Evolutionary conservation across 2,329 filamentous ascomycete genomes (phyloP), one percentile per base, ranked within the genome.

Genomic region (Colletotrichum higginsianum): DNA sequence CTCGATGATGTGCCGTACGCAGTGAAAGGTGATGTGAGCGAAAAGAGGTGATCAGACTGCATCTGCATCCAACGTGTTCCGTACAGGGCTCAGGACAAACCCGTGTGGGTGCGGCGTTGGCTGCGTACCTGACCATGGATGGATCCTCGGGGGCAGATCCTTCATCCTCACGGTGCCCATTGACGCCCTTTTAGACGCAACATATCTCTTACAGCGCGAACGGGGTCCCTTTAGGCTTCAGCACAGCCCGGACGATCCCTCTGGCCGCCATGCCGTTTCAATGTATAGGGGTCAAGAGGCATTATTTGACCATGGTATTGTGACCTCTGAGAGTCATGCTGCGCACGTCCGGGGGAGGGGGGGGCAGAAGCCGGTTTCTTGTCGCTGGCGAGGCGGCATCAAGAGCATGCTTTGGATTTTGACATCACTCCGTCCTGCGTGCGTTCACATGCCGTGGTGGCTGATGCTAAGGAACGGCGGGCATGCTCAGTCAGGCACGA

Each of bases 21-120:
- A 52, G 49, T 30, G 21, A 63, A 21, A 26, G 2, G 8, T 16
- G 58, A 50, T 40, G 47, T 40, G 26, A n/a, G 18, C 46, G 30
- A 47, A 40, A 61, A 21, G 46, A 61, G 46, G 60, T 26, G 60
- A 61, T 30, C 26, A n/a, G 46, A 18, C 46, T 50, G 58, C 46
- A 21, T 21, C 46, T 35, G 30, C 30, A 49, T 38, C 42, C 23
- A 12, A 11, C 12, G 16, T 61, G 56, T 38, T 49, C 26, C 35
- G 52, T 6, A 38, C 35, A 18, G 18, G 35, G 52, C 30, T 55
- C 21, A 49, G 46, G n/a, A 49, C 6, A n/a, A 2, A 49, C 46
- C 0, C 46, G 46, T 16, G 52, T 56, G 16, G 23, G 46, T 60
- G 18, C 15, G 40, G 46, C 26, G 42, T 60, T 30, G 30, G 40